phyloP scores from a whole-genome alignment of 2,329 filamentous ascomycete genomes.

The Torrubiella hemipterigena region DNA sequence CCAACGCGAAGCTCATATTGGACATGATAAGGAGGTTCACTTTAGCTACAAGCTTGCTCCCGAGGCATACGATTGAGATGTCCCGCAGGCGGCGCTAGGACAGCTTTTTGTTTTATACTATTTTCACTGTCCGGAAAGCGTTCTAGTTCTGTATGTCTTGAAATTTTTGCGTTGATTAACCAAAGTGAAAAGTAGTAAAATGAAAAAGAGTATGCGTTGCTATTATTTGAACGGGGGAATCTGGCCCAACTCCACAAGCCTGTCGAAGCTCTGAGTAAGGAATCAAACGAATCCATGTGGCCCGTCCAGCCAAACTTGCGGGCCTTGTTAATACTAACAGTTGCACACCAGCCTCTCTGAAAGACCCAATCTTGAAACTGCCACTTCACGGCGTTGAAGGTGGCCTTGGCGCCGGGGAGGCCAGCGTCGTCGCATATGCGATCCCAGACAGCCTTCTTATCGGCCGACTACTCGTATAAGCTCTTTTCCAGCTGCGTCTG shows the following conservation, averaged over 20 bases:
- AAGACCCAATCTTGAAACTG: conserved; percentile 3
- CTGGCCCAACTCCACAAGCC: neutral
- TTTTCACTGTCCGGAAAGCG: no score
- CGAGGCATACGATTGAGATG: no score
- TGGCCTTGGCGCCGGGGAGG: conserved; percentile 1
- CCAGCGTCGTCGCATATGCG: conserved; percentile 1
- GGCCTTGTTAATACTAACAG: conserved; percentile 5
- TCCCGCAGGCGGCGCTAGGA: no score
- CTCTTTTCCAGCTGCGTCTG: neutral
- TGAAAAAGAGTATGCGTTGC: no score
- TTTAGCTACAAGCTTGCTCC: no score
- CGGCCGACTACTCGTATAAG: neutral
- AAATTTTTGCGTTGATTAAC: no score
- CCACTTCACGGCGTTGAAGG: conserved; percentile 1
- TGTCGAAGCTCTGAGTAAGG: conserved; percentile 2
- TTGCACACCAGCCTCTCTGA: conserved; percentile 3
- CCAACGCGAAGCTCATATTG: no score
- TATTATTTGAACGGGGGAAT: no score
- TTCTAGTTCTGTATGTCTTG: no score
- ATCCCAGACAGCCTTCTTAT: conserved; percentile 1
- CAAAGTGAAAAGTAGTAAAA: no score
- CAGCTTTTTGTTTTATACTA: no score
- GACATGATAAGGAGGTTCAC: no score
- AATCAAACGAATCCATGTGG: conserved; percentile 3
- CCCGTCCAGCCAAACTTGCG: conserved; percentile 5